phyloP scores from a whole-genome alignment of 441 rosid species.

The Omphalea diandra region DNA sequence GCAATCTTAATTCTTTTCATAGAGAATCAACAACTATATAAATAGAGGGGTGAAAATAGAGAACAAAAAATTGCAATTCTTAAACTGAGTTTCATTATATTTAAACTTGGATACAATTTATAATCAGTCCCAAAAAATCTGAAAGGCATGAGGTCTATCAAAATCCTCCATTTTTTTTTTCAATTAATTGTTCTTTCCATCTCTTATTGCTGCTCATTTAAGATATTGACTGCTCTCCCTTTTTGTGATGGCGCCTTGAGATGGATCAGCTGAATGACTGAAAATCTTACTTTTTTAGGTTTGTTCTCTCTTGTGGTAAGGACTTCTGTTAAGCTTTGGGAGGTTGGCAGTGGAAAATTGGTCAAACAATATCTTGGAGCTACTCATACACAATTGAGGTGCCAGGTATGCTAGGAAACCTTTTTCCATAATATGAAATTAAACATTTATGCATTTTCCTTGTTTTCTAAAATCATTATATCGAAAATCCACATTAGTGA shows the following conservation, averaged over 20 bases:
- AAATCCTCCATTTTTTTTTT: background rate
- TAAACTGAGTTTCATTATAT: conserved; percentile 5
- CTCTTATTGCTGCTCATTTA: background rate
- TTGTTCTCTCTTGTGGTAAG: conserved; percentile 79
- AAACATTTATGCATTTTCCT: background rate
- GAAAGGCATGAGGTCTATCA: background rate
- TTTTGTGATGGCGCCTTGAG: conserved; percentile 1
- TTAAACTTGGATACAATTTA: background rate
- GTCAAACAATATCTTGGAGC: conserved; percentile 79
- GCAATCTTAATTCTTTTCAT: background rate
- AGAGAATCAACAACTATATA: too few relatives aligned
- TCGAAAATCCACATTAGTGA: background rate
- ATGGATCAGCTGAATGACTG: conserved; percentile 13
- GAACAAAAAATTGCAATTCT: background rate
- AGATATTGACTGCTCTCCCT: background rate
- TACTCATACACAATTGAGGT: conserved; percentile 54
- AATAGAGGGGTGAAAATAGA: background rate
- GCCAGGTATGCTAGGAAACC: conserved; percentile 52
- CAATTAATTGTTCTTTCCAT: background rate
- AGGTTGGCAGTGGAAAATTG: conserved; percentile 72
- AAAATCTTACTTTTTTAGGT: conserved; percentile 40
- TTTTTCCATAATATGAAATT: background rate
- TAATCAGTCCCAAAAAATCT: background rate
- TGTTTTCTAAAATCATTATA: background rate
- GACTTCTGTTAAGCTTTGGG: conserved; percentile 86